Evolutionary conservation across 805 yeast genomes (phyloP).

Genomic region (Ogataea wickerhamii): DNA sequence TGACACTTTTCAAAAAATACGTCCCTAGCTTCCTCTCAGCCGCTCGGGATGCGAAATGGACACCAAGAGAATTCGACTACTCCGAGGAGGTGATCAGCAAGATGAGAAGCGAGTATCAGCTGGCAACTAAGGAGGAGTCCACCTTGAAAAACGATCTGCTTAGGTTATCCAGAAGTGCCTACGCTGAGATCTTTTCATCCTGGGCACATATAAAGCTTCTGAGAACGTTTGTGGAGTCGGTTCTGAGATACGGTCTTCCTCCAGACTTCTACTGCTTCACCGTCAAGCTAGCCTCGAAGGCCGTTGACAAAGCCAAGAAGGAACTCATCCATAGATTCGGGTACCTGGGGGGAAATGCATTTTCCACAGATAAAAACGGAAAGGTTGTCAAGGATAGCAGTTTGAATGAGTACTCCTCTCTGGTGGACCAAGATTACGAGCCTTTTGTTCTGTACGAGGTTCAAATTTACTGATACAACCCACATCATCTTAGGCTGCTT

Average conservation of each 20-base stretch:
- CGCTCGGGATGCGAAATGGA: slow-evolving; percentile 82
- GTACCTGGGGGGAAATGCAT: slow-evolving; percentile 88
- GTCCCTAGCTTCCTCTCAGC: slow-evolving; percentile 63
- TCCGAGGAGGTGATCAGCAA: slow-evolving; percentile 71
- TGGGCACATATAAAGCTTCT: slow-evolving; percentile 91
- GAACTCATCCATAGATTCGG: slow-evolving; percentile 76
- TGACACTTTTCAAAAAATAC: slow-evolving; percentile 81
- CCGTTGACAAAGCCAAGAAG: slow-evolving; percentile 55
- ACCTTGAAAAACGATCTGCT: slow-evolving; percentile 71
- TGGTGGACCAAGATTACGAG: slow-evolving; percentile 93
- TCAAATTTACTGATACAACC: slow-evolving; percentile 37
- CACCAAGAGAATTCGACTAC: slow-evolving; percentile 88
- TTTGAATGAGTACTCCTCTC: slow-evolving; percentile 81
- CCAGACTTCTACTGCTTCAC: slow-evolving; percentile 70
- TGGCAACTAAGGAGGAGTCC: slow-evolving; percentile 70
- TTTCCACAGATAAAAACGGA: slow-evolving; percentile 63
- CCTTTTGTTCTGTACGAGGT: slow-evolving; percentile 86
- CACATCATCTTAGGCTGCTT: no score
- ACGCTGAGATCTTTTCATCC: slow-evolving; percentile 73
- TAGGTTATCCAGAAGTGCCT: slow-evolving; percentile 86
- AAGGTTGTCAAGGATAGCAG: slow-evolving; percentile 54
- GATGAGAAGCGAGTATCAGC: slow-evolving; percentile 73
- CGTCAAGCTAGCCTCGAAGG: slow-evolving; percentile 39
- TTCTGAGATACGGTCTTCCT: slow-evolving; percentile 94
- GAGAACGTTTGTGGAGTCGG: slow-evolving; percentile 87